Percentiles rank a stretch among this genome's conserved stretches.
Conservation (phyloP, 176 grass and related monocot genomes). For the Secale cereale region DNA sequence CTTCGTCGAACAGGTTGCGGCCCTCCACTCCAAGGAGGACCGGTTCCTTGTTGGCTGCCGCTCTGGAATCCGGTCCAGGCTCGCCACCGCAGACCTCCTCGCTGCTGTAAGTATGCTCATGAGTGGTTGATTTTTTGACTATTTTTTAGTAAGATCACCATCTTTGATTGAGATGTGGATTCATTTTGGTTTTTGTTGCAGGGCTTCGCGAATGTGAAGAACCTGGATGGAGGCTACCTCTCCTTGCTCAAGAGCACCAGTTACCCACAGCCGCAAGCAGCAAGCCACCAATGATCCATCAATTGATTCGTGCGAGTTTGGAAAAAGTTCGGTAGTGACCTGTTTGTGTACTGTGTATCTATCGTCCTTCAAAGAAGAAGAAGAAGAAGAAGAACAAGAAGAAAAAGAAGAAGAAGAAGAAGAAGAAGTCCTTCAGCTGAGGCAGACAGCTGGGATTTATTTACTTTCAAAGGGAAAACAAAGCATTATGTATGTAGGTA, state of each 20-base stretch:
- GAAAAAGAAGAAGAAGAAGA: too few relatives aligned
- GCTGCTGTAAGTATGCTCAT: neutral
- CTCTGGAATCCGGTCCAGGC: constrained; percentile 37
- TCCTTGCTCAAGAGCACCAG: constrained; percentile 25
- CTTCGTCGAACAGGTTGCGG: constrained; percentile 25
- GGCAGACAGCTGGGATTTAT: too few relatives aligned
- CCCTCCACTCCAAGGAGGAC: constrained; percentile 11
- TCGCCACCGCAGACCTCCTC: constrained; percentile 32
- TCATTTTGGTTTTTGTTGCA: neutral
- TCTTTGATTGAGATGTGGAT: neutral
- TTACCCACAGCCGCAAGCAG: neutral
- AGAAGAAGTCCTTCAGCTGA: too few relatives aligned
- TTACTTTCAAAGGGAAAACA: too few relatives aligned
- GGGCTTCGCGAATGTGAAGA: constrained; percentile 36
- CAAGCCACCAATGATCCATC: neutral
- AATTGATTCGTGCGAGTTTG: too few relatives aligned
- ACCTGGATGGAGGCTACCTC: constrained; percentile 38
- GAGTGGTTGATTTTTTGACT: neutral
- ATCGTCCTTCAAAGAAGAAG: too few relatives aligned
- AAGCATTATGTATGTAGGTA: too few relatives aligned
- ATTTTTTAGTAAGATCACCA: neutral
- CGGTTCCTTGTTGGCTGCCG: constrained; percentile 34
- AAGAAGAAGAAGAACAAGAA: too few relatives aligned
- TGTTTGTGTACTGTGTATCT: too few relatives aligned
- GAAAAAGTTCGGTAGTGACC: too few relatives aligned